Percentiles rank a stretch among this genome's conserved stretches.
Conservation (phyloP, 306 rosid genomes). For the Dryas alaskensis region DNA sequence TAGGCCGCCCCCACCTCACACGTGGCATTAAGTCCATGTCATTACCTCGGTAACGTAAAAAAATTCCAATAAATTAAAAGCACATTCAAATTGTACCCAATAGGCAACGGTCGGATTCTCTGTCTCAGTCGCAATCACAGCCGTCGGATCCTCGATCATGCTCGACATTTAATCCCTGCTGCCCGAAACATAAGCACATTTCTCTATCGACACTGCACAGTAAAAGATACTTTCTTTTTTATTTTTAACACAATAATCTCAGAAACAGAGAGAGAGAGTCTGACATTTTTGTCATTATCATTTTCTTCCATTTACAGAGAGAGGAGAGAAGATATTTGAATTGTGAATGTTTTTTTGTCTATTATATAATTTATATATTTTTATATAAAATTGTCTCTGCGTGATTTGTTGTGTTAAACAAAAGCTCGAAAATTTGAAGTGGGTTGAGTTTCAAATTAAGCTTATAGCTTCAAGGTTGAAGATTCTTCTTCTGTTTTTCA, state of each 20-base stretch:
- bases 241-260: constrained; percentile 31
- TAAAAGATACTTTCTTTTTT: constrained; percentile 26
- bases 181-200: neutral
- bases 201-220: constrained; percentile 15
- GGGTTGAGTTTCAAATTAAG: constrained; percentile 28
- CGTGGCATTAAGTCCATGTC: constrained; percentile 44
- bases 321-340: constrained; percentile 48
- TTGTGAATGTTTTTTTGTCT: constrained; percentile 51
- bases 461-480: constrained; percentile 4
- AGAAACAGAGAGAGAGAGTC: constrained; percentile 31
- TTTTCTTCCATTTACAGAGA: constrained; percentile 26
- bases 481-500: constrained; percentile 21
- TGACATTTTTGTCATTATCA: constrained; percentile 30
- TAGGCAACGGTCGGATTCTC: constrained; percentile 68
- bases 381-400: neutral
- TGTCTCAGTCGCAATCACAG: constrained; percentile 23
- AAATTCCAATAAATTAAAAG: constrained; percentile 12
- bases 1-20: constrained; percentile 34
- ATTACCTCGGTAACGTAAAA: constrained; percentile 31
- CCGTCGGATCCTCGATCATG: constrained; percentile 43
- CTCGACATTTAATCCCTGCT: constrained; percentile 34
- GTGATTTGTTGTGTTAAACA: constrained; percentile 31
- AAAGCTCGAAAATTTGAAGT: constrained; percentile 18
- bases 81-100: constrained; percentile 53
- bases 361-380: neutral